These are phyloP conservation scores for Dipteronia sinensis DNA, from an alignment of 345 rosid genomes.

Conservation along the genomic window DNA sequence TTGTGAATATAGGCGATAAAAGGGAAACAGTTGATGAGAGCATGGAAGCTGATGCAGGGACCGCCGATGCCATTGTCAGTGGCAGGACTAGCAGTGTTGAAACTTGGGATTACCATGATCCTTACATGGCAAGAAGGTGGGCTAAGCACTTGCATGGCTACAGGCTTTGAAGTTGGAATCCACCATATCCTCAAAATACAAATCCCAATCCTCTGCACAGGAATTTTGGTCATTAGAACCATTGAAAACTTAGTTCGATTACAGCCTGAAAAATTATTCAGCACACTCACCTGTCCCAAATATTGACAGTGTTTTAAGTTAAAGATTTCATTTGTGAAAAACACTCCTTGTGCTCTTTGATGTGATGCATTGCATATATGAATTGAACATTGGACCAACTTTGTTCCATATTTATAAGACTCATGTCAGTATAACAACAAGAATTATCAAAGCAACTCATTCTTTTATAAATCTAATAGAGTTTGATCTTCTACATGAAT, in stretches of 20 bases:
- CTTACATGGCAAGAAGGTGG: slow-evolving; percentile 86
- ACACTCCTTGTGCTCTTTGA: neutral
- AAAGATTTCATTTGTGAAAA: slow-evolving; percentile 3
- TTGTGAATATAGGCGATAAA: slow-evolving; percentile 48
- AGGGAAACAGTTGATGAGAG: slow-evolving; percentile 34
- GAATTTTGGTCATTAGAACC: slow-evolving; percentile 19
- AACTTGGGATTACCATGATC: slow-evolving; percentile 74
- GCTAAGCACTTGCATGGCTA: slow-evolving; percentile 80
- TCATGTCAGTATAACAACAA: neutral
- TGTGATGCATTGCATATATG: neutral
- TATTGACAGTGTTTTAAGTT: slow-evolving; percentile 3
- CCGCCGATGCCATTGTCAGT: slow-evolving; percentile 36
- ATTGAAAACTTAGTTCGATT: slow-evolving; percentile 11
- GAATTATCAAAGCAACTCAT: neutral
- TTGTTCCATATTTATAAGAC: neutral
- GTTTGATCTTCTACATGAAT: neutral
- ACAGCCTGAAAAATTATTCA: slow-evolving; percentile 10
- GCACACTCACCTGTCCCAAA: neutral
- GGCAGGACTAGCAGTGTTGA: slow-evolving; percentile 61
- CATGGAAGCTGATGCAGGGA: slow-evolving; percentile 29
- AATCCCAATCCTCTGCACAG: slow-evolving; percentile 18
- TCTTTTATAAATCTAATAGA: neutral
- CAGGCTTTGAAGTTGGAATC: slow-evolving; percentile 42
- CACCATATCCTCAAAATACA: neutral
- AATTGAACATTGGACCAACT: neutral